Evolutionary conservation across 2,329 filamentous ascomycete genomes (phyloP).

Genomic region (Trichoderma guizhouense): DNA sequence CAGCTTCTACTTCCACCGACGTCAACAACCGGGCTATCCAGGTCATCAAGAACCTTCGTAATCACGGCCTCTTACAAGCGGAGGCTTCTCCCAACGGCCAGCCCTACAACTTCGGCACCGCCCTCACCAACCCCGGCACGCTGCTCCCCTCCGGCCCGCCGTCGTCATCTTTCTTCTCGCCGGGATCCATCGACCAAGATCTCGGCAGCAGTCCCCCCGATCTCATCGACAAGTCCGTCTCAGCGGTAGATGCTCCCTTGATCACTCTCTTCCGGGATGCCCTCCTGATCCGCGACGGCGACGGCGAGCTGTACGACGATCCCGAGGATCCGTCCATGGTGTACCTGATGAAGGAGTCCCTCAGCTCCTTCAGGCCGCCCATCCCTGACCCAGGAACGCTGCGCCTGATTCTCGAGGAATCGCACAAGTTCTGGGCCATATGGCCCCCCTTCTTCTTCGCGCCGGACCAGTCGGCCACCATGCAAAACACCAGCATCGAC

Average conservation of each 20-base stretch:
- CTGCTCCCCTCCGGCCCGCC: not conserved
- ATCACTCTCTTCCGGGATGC: constrained; percentile 18
- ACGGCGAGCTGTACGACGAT: constrained; percentile 16
- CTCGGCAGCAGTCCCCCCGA: not conserved
- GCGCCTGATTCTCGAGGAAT: constrained; percentile 23
- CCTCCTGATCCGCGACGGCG: constrained; percentile 14
- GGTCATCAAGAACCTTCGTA: constrained; percentile 4
- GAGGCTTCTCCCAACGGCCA: not conserved
- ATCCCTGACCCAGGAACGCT: constrained; percentile 17
- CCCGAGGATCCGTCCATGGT: constrained; percentile 4
- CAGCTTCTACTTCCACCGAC: not conserved
- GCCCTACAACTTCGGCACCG: not conserved
- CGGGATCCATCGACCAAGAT: constrained; percentile 1
- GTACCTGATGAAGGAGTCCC: constrained; percentile 12
- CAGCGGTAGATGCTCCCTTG: constrained; percentile 11
- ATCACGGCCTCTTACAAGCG: constrained; percentile 1
- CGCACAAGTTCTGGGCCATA: constrained; percentile 26
- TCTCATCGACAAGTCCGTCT: not conserved
- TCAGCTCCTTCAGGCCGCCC: constrained; percentile 18
- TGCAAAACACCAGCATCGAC: constrained; percentile 14
- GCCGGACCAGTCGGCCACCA: not conserved
- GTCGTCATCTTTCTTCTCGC: constrained; percentile 2
- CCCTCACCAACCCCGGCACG: not conserved
- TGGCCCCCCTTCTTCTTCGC: constrained; percentile 24
- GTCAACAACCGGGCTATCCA: not conserved